Percentiles rank a stretch among this genome's conserved stretches.
Evolutionary conservation across 495 filamentous ascomycete species (phyloP).

Genomic region (Podospora fimiseda): DNA sequence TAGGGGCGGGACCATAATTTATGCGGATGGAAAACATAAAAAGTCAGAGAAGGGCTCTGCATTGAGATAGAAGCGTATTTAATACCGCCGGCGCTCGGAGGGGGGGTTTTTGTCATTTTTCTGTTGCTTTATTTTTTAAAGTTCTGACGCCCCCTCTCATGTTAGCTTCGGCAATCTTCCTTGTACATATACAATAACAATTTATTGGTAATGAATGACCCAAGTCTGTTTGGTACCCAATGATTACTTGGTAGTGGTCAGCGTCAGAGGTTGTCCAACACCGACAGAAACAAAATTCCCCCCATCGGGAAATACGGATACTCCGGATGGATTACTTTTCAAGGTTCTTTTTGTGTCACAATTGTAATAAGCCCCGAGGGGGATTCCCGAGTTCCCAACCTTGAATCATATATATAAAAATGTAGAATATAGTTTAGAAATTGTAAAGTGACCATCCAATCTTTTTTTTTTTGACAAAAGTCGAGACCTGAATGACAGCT

Average conservation of each 20-base stretch:
- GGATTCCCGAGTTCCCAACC: too few relatives aligned
- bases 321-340: not conserved
- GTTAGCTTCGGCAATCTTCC: not conserved
- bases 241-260: too few relatives aligned
- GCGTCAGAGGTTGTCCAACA: too few relatives aligned
- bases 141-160: not conserved
- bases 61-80: slow-evolving; percentile 10
- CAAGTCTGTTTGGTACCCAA: too few relatives aligned
- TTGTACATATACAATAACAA: slow-evolving; percentile 4
- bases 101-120: not conserved
- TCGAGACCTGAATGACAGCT: not conserved
- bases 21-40: slow-evolving; percentile 17
- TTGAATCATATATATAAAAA: too few relatives aligned
- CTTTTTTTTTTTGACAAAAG: not conserved
- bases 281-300: too few relatives aligned
- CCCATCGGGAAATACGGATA: not conserved
- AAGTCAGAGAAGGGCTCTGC: not conserved
- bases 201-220: not conserved
- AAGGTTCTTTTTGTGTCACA: not conserved
- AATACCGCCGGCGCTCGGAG: slow-evolving; percentile 11
- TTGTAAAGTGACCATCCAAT: too few relatives aligned
- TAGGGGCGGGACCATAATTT: slow-evolving; percentile 12
- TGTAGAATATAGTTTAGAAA: too few relatives aligned
- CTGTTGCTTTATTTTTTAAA: not conserved
- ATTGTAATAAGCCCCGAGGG: not conserved